Evolutionary conservation across 2,329 filamentous ascomycete genomes (phyloP).

Genomic region (Microdochium bolleyi): DNA sequence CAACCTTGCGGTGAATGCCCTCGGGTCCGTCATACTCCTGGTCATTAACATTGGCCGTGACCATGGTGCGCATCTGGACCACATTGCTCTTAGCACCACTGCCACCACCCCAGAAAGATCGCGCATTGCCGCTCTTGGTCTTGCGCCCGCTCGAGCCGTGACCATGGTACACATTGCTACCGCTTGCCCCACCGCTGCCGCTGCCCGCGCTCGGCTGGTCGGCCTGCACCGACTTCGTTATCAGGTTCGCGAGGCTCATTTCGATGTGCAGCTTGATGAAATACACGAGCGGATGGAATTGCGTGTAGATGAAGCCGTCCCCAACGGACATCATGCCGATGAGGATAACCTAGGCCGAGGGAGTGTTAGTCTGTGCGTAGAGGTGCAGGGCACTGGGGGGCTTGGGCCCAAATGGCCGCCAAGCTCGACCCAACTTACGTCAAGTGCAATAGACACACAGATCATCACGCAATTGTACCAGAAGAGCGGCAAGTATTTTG

Average conservation of each 20-base stretch:
- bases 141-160: background rate
- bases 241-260: conserved; percentile 35
- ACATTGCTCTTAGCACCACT: background rate
- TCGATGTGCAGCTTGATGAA: conserved; percentile 36
- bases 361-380: too few relatives aligned
- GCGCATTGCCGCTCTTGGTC: background rate
- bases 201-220: background rate
- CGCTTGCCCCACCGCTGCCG: background rate
- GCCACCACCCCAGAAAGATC: background rate
- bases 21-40: background rate
- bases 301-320: conserved; percentile 31
- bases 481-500: conserved; percentile 32
- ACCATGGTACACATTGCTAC: background rate
- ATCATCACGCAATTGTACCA: conserved; percentile 32
- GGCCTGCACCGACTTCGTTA: conserved; percentile 18
- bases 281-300: conserved; percentile 34
- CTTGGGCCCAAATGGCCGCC: too few relatives aligned
- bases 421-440: conserved; percentile 17
- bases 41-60: background rate
- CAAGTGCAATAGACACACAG: conserved; percentile 29
- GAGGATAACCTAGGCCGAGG: conserved; percentile 7
- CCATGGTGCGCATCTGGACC: background rate
- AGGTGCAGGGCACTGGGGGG: too few relatives aligned
- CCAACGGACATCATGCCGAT: conserved; percentile 30
- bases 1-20: conserved; percentile 2